Evolutionary conservation across 805 yeast genomes (phyloP).

Genomic region (Candida insectorum): DNA sequence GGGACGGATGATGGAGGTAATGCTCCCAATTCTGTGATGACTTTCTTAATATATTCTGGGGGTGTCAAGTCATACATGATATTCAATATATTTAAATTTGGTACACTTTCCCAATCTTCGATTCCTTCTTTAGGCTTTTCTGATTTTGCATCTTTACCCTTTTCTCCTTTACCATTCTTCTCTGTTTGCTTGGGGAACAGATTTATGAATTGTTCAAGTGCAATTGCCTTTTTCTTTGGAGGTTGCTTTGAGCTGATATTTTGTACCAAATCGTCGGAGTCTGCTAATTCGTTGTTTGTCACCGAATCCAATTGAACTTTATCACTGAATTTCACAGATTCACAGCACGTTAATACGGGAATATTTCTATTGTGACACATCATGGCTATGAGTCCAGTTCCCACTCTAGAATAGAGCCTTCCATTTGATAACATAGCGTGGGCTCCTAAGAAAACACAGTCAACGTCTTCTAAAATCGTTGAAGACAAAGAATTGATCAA

Average conservation of each 20-base stretch:
- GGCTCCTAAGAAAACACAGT: slow-evolving; percentile 90
- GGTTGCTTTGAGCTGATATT: slow-evolving; percentile 48
- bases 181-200: slow-evolving; percentile 22
- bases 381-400: slow-evolving; percentile 92
- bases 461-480: slow-evolving; percentile 80
- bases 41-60: slow-evolving; percentile 87
- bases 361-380: slow-evolving; percentile 82
- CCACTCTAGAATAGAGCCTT: slow-evolving; percentile 86
- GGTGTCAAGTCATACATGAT: slow-evolving; percentile 94
- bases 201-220: slow-evolving; percentile 59
- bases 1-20: slow-evolving; percentile 98
- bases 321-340: slow-evolving; percentile 89
- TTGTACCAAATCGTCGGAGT: slow-evolving; percentile 64
- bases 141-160: slow-evolving; percentile 11
- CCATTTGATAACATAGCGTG: slow-evolving; percentile 97
- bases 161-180: slow-evolving; percentile 20
- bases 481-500: slow-evolving; percentile 71
- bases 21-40: slow-evolving; percentile 93
- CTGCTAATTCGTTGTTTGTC: slow-evolving; percentile 87
- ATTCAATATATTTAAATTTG: slow-evolving; percentile 68
- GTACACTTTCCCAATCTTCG: slow-evolving; percentile 61
- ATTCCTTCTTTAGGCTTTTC: slow-evolving; percentile 38
- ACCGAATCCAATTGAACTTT: slow-evolving; percentile 96
- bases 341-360: slow-evolving; percentile 95
- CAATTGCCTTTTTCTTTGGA: slow-evolving; percentile 55